A percentile compares a stretch with the other conserved stretches of the same genome.
Conservation (phyloP, 1,139 yeast species). For the Nematodospora anomalae region DNA sequence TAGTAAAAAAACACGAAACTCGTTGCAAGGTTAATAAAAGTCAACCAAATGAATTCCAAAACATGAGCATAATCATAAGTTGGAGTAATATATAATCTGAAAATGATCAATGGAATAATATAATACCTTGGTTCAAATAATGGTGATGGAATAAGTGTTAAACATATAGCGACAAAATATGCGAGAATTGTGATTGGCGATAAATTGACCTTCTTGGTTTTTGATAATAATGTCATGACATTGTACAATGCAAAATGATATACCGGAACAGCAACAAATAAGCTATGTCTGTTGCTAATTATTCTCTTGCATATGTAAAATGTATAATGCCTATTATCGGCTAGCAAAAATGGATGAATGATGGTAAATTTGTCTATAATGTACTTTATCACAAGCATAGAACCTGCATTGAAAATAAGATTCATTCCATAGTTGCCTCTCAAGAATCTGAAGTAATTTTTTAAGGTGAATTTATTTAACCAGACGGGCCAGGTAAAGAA, state of each 20-base stretch:
- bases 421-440: conserved; percentile 23
- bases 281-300: conserved; percentile 43
- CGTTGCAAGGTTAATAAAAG: conserved; percentile 52
- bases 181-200: conserved; percentile 43
- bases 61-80: conserved; percentile 38
- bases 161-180: conserved; percentile 50
- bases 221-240: conserved; percentile 28
- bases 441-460: conserved; percentile 33
- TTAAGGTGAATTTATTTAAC: conserved; percentile 44
- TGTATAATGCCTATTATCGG: conserved; percentile 93
- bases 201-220: conserved; percentile 15
- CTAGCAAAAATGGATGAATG: conserved; percentile 85
- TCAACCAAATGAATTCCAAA: conserved; percentile 63
- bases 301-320: conserved; percentile 78
- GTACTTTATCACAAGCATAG: conserved; percentile 39
- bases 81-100: conserved; percentile 61
- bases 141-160: conserved; percentile 84
- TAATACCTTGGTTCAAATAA: conserved; percentile 92
- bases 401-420: conserved; percentile 17
- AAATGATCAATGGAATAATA: conserved; percentile 73
- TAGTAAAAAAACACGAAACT: conserved; percentile 56
- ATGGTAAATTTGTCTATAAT: conserved; percentile 63
- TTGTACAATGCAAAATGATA: conserved; percentile 71
- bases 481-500: conserved; percentile 71
- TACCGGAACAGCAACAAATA: conserved; percentile 55